These are phyloP conservation scores for Endogone sp. DNA, from an alignment of 192 early-diverging fungal genomes.

Conservation along the genomic window DNA sequence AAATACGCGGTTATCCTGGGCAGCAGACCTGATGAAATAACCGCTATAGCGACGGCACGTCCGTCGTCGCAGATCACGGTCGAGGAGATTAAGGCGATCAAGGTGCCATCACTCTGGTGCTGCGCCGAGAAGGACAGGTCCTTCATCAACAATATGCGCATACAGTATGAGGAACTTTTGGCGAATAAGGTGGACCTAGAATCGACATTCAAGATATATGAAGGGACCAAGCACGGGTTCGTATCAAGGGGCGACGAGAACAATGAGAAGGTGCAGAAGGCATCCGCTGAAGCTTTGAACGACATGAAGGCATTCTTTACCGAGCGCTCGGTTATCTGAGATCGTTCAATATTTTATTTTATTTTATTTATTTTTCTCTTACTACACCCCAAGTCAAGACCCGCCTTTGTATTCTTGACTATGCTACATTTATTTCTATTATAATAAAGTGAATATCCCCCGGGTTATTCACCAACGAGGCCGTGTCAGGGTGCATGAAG, in stretches of 20 bases:
- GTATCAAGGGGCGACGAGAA: background rate
- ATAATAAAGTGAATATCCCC: too few relatives aligned
- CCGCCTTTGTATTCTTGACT: too few relatives aligned
- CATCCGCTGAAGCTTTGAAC: background rate
- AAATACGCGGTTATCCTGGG: background rate
- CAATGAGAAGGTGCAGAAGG: background rate
- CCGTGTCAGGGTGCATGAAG: too few relatives aligned
- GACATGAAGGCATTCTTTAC: background rate
- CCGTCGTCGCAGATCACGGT: background rate
- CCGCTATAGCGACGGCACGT: background rate
- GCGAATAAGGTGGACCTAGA: background rate
- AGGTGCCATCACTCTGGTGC: background rate
- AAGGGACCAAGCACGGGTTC: background rate
- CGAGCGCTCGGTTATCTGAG: slow-evolving; percentile 1
- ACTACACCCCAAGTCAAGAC: too few relatives aligned
- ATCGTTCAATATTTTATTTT: too few relatives aligned
- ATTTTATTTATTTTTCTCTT: too few relatives aligned
- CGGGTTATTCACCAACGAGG: too few relatives aligned
- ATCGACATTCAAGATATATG: background rate
- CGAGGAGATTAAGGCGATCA: background rate
- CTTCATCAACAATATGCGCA: background rate
- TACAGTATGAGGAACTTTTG: background rate
- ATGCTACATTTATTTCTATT: too few relatives aligned
- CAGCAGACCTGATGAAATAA: background rate
- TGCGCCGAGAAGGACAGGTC: background rate